Evolutionary conservation across 2,329 filamentous ascomycete genomes (phyloP), one percentile per base, ranked within the genome.

Genomic region (Penicillium sp.): DNA sequence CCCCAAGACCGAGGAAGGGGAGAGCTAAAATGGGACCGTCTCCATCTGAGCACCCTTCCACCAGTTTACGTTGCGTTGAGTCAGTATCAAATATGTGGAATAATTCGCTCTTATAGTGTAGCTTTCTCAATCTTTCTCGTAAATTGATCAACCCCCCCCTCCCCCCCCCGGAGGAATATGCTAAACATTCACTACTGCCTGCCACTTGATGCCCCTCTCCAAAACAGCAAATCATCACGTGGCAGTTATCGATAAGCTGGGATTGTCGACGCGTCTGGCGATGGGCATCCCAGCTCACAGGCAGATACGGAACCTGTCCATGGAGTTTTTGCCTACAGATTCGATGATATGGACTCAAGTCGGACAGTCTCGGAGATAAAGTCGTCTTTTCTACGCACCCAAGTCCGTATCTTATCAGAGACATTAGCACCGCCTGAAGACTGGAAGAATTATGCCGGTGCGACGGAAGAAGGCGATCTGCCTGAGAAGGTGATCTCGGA

Each of bases 341-440:
- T 47, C 24, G 25, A 13, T 52, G 32, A 24, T 28, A 73, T 73
- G 70, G 68, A 70, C 47, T 64, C 63, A 35, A 59, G 61, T 47
- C 62, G 62, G 46, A 78, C 76, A 1, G 70, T 80, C 39, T 66
- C 73, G 18, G 73, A 76, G 50, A 58, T 76, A 35, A 81, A 81
- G 53, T 69, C 73, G 5, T 59, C 69, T 11, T 81, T 81, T 42
- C 65, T 80, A 13, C 67, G 74, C 47, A 64, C 66, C 8, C 76
- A 79, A 51, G 73, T 79, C 49, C 76, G 77, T 6, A 71, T 77
- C 18, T 65, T 81, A 4, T 76, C 75, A 2, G 70, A 73, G 47
- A 67, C 66, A 12, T 70, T 80, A 12, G 62, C 72, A 41, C 70
- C 73, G 4, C 72, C 75, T 3, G 68, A 73, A 47, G 66, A 71